A percentile compares a stretch with the other conserved stretches of the same genome.
These are phyloP conservation scores for Cercospora brassicicola DNA, from an alignment of 2,329 filamentous ascomycete species.

Conservation along the genomic window DNA sequence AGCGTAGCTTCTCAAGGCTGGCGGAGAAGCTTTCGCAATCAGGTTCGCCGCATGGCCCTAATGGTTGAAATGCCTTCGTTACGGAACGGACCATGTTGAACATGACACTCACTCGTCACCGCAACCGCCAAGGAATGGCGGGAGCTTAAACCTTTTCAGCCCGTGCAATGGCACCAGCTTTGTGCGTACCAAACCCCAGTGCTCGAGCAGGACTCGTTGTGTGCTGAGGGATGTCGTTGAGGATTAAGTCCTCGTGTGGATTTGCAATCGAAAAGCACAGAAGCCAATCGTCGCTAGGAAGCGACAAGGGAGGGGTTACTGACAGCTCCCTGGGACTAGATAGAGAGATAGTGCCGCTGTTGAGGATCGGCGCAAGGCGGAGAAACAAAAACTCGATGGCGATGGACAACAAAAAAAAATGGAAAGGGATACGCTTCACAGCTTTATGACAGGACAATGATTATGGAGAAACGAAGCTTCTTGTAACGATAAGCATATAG, in stretches of 20 bases:
- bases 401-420: background rate
- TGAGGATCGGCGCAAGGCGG: background rate
- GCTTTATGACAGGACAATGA: constrained; percentile 1
- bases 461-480: background rate
- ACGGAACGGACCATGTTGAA: background rate
- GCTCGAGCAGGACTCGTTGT: background rate
- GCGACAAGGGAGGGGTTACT: background rate
- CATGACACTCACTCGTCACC: background rate
- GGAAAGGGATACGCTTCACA: background rate
- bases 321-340: background rate
- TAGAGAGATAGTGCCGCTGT: background rate
- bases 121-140: background rate
- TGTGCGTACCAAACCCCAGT: background rate
- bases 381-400: background rate
- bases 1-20: constrained; percentile 6
- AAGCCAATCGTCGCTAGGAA: background rate
- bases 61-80: background rate
- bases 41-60: background rate
- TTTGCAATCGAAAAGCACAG: background rate
- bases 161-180: background rate
- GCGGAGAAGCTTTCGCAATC: background rate
- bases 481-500: background rate
- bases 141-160: background rate
- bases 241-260: background rate
- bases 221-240: background rate